Evolutionary conservation across 345 rosid genomes (phyloP).

Genomic region (Viola odorata): DNA sequence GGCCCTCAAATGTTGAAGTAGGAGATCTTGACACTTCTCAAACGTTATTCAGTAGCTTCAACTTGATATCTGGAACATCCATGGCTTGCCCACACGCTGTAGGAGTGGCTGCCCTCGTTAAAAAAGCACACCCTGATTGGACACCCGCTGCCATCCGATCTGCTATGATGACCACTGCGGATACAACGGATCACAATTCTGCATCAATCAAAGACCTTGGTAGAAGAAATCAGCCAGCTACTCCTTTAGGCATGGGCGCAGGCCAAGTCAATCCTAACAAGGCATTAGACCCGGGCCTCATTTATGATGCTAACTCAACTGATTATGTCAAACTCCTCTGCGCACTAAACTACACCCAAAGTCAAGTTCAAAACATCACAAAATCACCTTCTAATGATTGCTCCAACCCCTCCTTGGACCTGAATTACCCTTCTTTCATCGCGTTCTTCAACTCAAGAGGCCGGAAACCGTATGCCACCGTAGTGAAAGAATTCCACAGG

Average conservation of each 20-base stretch:
- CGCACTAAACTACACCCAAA: constrained; percentile 36
- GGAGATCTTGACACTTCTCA: constrained; percentile 4
- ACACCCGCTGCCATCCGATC: constrained; percentile 57
- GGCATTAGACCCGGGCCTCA: constrained; percentile 53
- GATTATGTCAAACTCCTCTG: constrained; percentile 48
- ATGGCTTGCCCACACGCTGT: constrained; percentile 55
- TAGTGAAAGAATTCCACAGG: constrained; percentile 28
- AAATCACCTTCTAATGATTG: constrained; percentile 33
- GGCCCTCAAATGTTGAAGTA: constrained; percentile 33
- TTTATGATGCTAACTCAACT: constrained; percentile 34
- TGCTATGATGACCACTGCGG: constrained; percentile 53
- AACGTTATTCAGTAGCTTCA: constrained; percentile 25
- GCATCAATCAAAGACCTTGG: constrained; percentile 23
- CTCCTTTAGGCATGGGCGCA: constrained; percentile 48
- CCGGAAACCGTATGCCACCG: constrained; percentile 2
- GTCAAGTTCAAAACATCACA: constrained; percentile 44
- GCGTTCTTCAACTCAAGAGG: constrained; percentile 22
- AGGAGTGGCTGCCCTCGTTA: constrained; percentile 48
- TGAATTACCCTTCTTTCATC: constrained; percentile 59
- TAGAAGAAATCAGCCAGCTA: constrained; percentile 15
- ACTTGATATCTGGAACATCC: constrained; percentile 49
- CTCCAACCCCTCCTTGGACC: constrained; percentile 35
- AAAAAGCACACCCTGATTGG: constrained; percentile 47
- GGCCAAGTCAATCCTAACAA: constrained; percentile 52
- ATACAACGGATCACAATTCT: constrained; percentile 24